Conservation (phyloP, 225 moss, liverwort and hornwort species). For the Polytrichum formosum region DNA sequence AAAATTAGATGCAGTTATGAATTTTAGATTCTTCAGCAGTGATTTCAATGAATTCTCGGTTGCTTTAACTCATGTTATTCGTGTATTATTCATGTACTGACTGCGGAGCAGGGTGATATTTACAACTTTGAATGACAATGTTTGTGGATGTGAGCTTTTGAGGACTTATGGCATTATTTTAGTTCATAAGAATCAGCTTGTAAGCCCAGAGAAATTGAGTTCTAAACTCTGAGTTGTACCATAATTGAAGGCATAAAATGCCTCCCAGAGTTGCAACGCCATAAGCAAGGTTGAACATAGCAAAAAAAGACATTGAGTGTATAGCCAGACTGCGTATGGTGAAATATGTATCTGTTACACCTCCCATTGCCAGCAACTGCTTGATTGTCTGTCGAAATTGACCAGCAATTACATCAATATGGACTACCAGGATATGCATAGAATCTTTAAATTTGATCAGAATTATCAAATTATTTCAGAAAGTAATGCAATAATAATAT, state of each 20-base stretch:
- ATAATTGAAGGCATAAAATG: slow-evolving; percentile 83
- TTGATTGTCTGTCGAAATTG: slow-evolving; percentile 59
- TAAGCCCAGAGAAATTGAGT: not conserved
- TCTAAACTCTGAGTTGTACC: slow-evolving; percentile 31
- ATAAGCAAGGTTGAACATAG: slow-evolving; percentile 74
- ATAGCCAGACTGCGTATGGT: slow-evolving; percentile 54
- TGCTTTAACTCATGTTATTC: too few relatives aligned
- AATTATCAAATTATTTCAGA: slow-evolving; percentile 2
- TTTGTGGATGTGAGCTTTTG: not conserved
- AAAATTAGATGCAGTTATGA: too few relatives aligned
- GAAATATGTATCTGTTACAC: slow-evolving; percentile 44
- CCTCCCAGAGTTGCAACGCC: slow-evolving; percentile 89
- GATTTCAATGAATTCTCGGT: too few relatives aligned
- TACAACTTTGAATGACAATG: too few relatives aligned
- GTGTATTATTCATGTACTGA: too few relatives aligned
- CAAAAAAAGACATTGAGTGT: slow-evolving; percentile 62
- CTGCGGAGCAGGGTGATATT: too few relatives aligned
- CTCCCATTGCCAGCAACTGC: slow-evolving; percentile 65
- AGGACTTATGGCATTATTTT: not conserved
- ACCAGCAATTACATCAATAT: too few relatives aligned
- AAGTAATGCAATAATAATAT: not conserved
- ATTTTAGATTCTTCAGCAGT: too few relatives aligned
- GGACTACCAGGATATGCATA: too few relatives aligned
- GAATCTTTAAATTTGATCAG: too few relatives aligned
- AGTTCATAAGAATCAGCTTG: not conserved